Evolutionary conservation across 768 basidiomycete genomes (phyloP).

Genomic region (Boletus tylopilopsis): DNA sequence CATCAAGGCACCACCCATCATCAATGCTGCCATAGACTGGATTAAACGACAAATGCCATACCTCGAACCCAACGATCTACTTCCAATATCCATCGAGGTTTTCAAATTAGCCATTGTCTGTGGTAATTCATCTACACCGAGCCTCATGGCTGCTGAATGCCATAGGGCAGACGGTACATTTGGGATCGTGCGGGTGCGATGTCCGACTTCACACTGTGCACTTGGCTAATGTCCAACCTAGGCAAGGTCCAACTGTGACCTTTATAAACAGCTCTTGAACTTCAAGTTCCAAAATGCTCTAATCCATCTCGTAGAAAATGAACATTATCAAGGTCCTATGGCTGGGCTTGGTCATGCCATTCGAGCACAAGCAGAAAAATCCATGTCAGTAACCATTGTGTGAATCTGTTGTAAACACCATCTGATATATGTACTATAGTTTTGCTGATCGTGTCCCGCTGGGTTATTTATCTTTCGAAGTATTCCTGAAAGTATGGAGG

Average conservation of each 20-base stretch:
- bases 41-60: conserved; percentile 60
- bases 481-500: conserved; percentile 54
- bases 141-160: conserved; percentile 79
- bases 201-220: conserved; percentile 5
- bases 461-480: conserved; percentile 35
- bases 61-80: conserved; percentile 76
- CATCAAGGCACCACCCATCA: conserved; percentile 28
- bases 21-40: conserved; percentile 48
- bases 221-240: conserved; percentile 28
- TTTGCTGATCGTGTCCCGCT: conserved; percentile 25
- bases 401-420: not conserved
- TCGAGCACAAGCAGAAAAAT: conserved; percentile 53
- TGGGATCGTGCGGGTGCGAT: conserved; percentile 66
- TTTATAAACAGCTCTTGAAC: conserved; percentile 76
- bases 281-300: conserved; percentile 66
- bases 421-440: conserved; percentile 17
- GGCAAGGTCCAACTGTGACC: conserved; percentile 79
- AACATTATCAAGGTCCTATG: conserved; percentile 69
- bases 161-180: conserved; percentile 73
- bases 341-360: conserved; percentile 58
- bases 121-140: conserved; percentile 85
- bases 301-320: conserved; percentile 70
- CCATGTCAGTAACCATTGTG: conserved; percentile 16
- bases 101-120: conserved; percentile 76
- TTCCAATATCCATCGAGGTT: conserved; percentile 81